Evolutionary conservation across 176 grass and related monocot genomes (phyloP), one percentile per base, ranked within the genome.

Genomic region (Oropetium thomaeum): DNA sequence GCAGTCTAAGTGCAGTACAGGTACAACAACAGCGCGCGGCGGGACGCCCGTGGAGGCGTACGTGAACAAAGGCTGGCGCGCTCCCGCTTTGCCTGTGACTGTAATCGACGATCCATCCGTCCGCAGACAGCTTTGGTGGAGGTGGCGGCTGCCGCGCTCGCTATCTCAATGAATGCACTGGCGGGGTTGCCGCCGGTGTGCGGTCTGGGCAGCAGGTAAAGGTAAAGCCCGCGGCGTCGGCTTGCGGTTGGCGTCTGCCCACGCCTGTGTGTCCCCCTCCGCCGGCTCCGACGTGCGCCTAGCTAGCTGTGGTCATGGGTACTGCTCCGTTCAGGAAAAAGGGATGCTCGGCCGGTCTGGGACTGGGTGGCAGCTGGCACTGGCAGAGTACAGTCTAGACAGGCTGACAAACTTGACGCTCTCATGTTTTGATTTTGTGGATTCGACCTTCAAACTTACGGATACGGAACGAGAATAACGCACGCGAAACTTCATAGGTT

Each of bases 161-260:
- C 29, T 55, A 74, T 79, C 8, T n/a, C n/a, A n/a, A n/a, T n/a
- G n/a, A 80, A 75, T 80, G 81, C 86, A 29, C 69, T 76, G 76
- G 76, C 81, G 81, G 53, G 63, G 28, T 39, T 69, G 77, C 74
- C 69, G 74, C 80, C 34, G 69, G 52, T 55, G 52, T 8, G 22
- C 53, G 53, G 7, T 37, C n/a, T n/a, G 9, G 75, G 27, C 23
- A 49, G 37, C 58, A 34, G 76, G 69, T 83, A 54, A 43, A 33
- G 70, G 69, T 79, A 44, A 57, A 71, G 73, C 60, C 74, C 74
- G 75, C 69, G 69, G 62, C 73, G 74, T 71, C 27, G 47, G n/a
- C 13, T 45, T 70, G 80, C 86, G 43, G 80, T 39, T 79, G 69
- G 79, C 58, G 65, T 73, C 34, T 45, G 70, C 73, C 67, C 33